Conservation (phyloP, 2,329 filamentous ascomycete genomes). For the Neopestalotiopsis sp. region DNA sequence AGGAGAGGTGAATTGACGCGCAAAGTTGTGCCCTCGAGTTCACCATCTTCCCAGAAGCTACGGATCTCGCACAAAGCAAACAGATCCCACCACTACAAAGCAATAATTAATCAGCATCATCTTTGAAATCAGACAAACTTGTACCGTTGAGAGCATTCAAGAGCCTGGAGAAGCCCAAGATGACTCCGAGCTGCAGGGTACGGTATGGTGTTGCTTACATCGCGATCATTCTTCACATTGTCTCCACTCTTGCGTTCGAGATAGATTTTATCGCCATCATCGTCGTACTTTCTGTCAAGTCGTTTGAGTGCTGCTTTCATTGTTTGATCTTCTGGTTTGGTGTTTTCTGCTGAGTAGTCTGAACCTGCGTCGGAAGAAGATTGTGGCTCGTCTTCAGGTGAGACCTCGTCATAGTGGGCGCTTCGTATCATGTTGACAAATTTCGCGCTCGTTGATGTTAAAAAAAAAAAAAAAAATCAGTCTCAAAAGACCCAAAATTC, state of each 20-base stretch:
- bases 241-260: slow-evolving; percentile 31
- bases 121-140: background rate
- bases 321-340: slow-evolving; percentile 25
- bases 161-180: too few relatives aligned
- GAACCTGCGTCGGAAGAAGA: background rate
- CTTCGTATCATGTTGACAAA: too few relatives aligned
- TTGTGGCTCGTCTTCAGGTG: background rate
- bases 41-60: slow-evolving; percentile 24
- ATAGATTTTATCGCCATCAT: slow-evolving; percentile 32
- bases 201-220: slow-evolving; percentile 4
- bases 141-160: too few relatives aligned
- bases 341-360: background rate
- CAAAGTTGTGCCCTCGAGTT: slow-evolving; percentile 28
- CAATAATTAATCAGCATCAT: background rate
- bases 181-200: too few relatives aligned
- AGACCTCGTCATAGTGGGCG: background rate
- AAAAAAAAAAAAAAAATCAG: too few relatives aligned
- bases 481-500: background rate
- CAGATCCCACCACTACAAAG: slow-evolving; percentile 31
- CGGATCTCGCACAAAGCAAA: slow-evolving; percentile 36
- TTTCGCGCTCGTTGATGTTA: too few relatives aligned
- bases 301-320: slow-evolving; percentile 37
- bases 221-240: slow-evolving; percentile 26
- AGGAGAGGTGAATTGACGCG: slow-evolving; percentile 36
- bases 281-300: slow-evolving; percentile 31